These are phyloP conservation scores for Sclerotinia minor DNA, from an alignment of 2,329 filamentous ascomycete species.

Conservation along the genomic window DNA sequence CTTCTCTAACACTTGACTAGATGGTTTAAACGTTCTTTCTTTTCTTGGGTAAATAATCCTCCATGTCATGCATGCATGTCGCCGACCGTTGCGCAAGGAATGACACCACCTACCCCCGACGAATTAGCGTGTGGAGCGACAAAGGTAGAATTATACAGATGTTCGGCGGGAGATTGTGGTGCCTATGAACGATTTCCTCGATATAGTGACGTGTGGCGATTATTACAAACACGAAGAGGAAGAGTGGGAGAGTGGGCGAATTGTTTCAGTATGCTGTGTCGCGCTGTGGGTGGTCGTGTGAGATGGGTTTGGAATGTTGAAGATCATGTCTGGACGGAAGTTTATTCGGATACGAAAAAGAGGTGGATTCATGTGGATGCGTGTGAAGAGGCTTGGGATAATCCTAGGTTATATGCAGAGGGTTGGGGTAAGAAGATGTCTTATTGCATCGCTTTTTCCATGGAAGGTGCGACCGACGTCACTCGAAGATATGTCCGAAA, in stretches of 20 bases:
- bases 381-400: conserved; percentile 94
- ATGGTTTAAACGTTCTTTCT: conserved; percentile 96
- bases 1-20: conserved; percentile 47
- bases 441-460: conserved; percentile 95
- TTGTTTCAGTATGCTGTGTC: conserved; percentile 97
- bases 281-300: conserved; percentile 85
- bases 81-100: conserved; percentile 79
- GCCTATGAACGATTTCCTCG: conserved; percentile 87
- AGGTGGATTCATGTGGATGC: conserved; percentile 97
- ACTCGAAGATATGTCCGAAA: conserved; percentile 71
- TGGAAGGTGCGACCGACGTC: conserved; percentile 73
- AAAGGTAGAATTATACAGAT: conserved; percentile 86
- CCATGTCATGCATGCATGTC: conserved; percentile 78
- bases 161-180: conserved; percentile 72
- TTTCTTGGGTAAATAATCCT: conserved; percentile 96
- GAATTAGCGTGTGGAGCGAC: conserved; percentile 86
- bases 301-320: conserved; percentile 99
- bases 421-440: conserved; percentile 97
- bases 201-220: conserved; percentile 91
- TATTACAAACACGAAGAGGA: conserved; percentile 82
- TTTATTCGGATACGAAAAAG: conserved; percentile 90
- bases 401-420: conserved; percentile 86
- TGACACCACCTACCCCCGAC: conserved; percentile 81
- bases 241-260: conserved; percentile 96
- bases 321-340: conserved; percentile 96